Evolutionary conservation across 2,329 filamentous ascomycete genomes (phyloP), one percentile per base, ranked within the genome.

Genomic region (Tolypocladium ovalisporum): DNA sequence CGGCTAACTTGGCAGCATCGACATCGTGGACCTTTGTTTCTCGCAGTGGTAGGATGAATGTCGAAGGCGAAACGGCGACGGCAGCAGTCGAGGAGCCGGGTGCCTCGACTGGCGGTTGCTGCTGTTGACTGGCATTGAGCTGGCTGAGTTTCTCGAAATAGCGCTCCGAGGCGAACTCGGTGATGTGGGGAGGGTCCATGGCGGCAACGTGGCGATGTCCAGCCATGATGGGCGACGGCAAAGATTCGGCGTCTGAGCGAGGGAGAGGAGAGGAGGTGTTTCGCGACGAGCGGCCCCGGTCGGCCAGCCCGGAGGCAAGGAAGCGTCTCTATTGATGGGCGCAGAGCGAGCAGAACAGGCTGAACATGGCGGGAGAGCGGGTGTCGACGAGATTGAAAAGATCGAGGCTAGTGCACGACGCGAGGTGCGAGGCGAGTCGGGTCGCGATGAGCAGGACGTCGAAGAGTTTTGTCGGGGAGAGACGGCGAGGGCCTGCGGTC

Each of bases 141-240:
- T 83, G 79, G 58, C 74, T 77, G 60, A 86, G 69, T 71, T 87
- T 87, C 56, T 79, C 78, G 62, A 85, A 83, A 66, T 84, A 87
- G 62, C 80, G 80, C 69, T 81, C 76, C 51, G 84, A 87, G 60
- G 82, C 84, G 71, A 87, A 87, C 69, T 87, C 84, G 59, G 83
- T 85, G 60, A 84, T 76, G 62, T 85, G 83, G 63, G 79, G 76
- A 65, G 80, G 81, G 62, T 86, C 83, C 82, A 85, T 84, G 66
- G 70, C 70, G 61, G 65, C 64, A 52, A 64, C 65, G 54, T 64
- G 62, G 55, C 64, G 63, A 55, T 63, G 62, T 61, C 71, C 67
- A 58, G 71, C 65, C 72, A 74, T 73, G 63, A 52, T 64, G 61
- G 58, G 51, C 19, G 56, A 54, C 47, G 60, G 49, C 53, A 54